phyloP scores from a whole-genome alignment of 345 rosid species.

The Hypericum androsaemum region DNA sequence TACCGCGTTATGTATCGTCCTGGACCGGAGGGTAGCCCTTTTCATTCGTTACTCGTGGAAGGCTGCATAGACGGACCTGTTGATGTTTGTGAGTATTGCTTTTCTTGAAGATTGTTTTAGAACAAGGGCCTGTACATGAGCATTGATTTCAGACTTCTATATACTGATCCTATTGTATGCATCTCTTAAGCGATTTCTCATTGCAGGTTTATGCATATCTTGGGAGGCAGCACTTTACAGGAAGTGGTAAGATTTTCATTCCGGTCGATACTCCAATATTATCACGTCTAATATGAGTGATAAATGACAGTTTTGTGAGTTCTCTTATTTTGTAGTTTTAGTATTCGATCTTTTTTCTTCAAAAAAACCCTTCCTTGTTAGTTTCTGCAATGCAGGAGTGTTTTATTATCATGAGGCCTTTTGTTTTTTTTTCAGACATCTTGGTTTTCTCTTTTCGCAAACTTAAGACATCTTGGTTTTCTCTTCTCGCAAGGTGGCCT shows the following conservation, averaged over 20 bases:
- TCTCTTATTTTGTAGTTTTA: too few species aligned
- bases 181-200: slow-evolving; percentile 7
- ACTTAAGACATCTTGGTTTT: slow-evolving; percentile 2
- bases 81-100: slow-evolving; percentile 61
- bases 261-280: background rate
- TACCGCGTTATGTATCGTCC: slow-evolving; percentile 86
- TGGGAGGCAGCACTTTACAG: slow-evolving; percentile 64
- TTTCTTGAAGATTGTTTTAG: too few species aligned
- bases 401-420: too few species aligned
- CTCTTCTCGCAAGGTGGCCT: slow-evolving; percentile 72
- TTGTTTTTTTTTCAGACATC: background rate
- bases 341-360: too few species aligned
- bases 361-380: too few species aligned
- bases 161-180: background rate
- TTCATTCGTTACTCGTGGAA: slow-evolving; percentile 82
- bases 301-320: too few species aligned
- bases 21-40: slow-evolving; percentile 77
- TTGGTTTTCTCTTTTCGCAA: slow-evolving; percentile 7
- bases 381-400: too few species aligned
- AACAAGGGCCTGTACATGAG: too few species aligned
- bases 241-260: slow-evolving; percentile 54
- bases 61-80: slow-evolving; percentile 86
- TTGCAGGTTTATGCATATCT: slow-evolving; percentile 75
- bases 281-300: too few species aligned
- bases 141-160: slow-evolving; percentile 4